Evolutionary conservation across 2,329 filamentous ascomycete species (phyloP).

Genomic region (Orbilia blumenaviensis): DNA sequence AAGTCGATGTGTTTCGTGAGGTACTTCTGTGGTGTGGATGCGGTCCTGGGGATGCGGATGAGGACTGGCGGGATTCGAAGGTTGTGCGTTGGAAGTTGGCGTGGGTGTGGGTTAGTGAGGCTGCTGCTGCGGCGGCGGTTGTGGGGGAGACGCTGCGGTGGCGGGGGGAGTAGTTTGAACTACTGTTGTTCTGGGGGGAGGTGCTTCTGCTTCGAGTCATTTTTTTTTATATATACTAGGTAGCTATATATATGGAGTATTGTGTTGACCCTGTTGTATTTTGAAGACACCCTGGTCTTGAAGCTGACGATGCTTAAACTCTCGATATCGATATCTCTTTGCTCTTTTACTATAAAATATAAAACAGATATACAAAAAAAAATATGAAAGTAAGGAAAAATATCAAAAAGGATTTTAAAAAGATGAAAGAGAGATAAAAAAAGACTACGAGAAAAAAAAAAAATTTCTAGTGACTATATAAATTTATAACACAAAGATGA

Average conservation of each 20-base stretch:
- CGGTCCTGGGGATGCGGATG: too few relatives aligned
- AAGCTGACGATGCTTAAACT: too few relatives aligned
- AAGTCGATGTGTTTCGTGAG: slow-evolving; percentile 18
- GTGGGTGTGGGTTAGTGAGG: slow-evolving; percentile 24
- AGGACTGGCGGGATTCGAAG: slow-evolving; percentile 47
- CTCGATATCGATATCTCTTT: too few relatives aligned
- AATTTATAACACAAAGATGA: too few relatives aligned
- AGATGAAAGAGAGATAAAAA: too few relatives aligned
- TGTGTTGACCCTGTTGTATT: slow-evolving; percentile 36
- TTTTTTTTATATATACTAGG: not conserved
- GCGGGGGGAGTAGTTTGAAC: not conserved
- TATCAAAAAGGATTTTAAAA: too few relatives aligned
- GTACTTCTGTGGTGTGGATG: slow-evolving; percentile 8
- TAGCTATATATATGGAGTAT: not conserved
- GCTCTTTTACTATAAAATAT: too few relatives aligned
- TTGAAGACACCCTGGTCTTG: too few relatives aligned
- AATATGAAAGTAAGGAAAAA: too few relatives aligned
- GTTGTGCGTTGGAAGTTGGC: slow-evolving; percentile 24
- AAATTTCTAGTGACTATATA: too few relatives aligned
- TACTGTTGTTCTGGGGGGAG: not conserved
- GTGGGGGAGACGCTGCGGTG: slow-evolving; percentile 41
- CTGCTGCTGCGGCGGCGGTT: slow-evolving; percentile 28
- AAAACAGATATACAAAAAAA: too few relatives aligned
- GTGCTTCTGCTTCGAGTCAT: slow-evolving; percentile 40
- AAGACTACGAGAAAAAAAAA: too few relatives aligned